phyloP scores from a whole-genome alignment of 139 green algal genomes.

The Micractinium sp. region DNA sequence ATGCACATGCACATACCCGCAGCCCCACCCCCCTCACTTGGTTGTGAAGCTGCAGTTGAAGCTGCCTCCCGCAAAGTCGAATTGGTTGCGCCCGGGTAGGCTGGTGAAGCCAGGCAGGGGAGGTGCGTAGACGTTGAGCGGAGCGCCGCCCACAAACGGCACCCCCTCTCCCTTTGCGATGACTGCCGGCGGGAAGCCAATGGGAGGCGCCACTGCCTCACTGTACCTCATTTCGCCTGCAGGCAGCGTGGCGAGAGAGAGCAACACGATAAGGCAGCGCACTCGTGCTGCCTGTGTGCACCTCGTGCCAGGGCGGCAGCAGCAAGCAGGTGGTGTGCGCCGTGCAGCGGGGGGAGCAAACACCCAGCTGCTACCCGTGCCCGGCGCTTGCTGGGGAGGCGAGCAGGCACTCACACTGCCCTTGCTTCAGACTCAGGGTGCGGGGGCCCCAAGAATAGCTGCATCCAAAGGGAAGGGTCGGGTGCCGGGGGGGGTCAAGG shows the following conservation, averaged over 20 bases:
- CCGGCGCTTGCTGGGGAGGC: no score
- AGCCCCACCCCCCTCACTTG: background rate
- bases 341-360: background rate
- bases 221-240: slow-evolving; percentile 1
- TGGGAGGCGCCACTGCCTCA: background rate
- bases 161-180: background rate
- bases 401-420: background rate
- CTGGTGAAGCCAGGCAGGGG: background rate
- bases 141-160: background rate
- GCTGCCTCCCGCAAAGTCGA: background rate
- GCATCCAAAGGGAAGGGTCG: background rate
- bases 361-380: background rate
- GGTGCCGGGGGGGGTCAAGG: no score
- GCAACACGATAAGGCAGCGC: background rate
- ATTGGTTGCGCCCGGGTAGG: background rate
- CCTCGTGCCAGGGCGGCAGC: background rate
- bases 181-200: background rate
- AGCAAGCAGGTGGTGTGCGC: background rate
- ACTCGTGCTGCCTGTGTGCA: background rate
- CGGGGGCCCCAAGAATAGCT: background rate
- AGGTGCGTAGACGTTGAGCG: background rate
- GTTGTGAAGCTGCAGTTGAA: slow-evolving; percentile 1
- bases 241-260: background rate
- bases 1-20: background rate
- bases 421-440: background rate